A percentile compares a stretch with the other conserved stretches of the same genome.
Conservation (phyloP, 1,284 basidiomycete species). For the Fomitopsis pinicola region DNA sequence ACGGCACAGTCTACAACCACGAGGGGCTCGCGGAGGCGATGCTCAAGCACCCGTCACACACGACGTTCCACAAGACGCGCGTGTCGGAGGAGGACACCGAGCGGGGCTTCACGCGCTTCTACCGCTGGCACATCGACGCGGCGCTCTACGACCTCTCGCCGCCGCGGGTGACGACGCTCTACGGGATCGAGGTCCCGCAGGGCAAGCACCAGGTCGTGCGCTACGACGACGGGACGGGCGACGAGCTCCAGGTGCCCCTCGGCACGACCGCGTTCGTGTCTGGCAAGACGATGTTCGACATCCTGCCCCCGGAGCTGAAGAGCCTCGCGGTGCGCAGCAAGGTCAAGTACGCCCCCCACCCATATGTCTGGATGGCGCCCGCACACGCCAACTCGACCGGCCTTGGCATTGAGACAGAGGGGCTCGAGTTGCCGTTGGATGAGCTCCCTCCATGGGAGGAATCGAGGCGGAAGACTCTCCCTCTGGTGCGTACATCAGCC, state of each 20-base stretch:
- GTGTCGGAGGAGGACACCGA: slow-evolving; percentile 76
- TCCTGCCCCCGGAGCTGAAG: slow-evolving; percentile 72
- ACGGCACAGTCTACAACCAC: slow-evolving; percentile 69
- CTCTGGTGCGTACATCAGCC: slow-evolving; percentile 45
- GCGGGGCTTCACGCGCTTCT: slow-evolving; percentile 78
- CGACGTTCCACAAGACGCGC: slow-evolving; percentile 85
- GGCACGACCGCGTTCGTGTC: slow-evolving; percentile 85
- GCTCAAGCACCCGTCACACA: slow-evolving; percentile 82
- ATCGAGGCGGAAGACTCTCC: slow-evolving; percentile 63
- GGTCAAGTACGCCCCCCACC: slow-evolving; percentile 72
- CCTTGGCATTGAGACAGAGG: slow-evolving; percentile 75
- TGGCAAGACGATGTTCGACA: slow-evolving; percentile 83
- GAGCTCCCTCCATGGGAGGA: slow-evolving; percentile 77
- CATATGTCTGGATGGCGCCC: slow-evolving; percentile 84
- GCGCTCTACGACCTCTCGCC: slow-evolving; percentile 85
- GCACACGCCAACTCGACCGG: slow-evolving; percentile 71
- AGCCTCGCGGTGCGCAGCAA: slow-evolving; percentile 76
- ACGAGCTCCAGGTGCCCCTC: slow-evolving; percentile 77
- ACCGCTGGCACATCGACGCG: slow-evolving; percentile 94
- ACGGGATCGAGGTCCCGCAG: slow-evolving; percentile 72
- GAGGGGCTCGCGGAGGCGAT: slow-evolving; percentile 71
- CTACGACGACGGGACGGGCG: slow-evolving; percentile 89
- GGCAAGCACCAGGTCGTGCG: slow-evolving; percentile 66
- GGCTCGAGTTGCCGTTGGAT: slow-evolving; percentile 57
- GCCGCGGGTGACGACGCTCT: slow-evolving; percentile 88